Evolutionary conservation across 2,329 filamentous ascomycete genomes (phyloP).

Genomic region (Botrytis byssoidea): DNA sequence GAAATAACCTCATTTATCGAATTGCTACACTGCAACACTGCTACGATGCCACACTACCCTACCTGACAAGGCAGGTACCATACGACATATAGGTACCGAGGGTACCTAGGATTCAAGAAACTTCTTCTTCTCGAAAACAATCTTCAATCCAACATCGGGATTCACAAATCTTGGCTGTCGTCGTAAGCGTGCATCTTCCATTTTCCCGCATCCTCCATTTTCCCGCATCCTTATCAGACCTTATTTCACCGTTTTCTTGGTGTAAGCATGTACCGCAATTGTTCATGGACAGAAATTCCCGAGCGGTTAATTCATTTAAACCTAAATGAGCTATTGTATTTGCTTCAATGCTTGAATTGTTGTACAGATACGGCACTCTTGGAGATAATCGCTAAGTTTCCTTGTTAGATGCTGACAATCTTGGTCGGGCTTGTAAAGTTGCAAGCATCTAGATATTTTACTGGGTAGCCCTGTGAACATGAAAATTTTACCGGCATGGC

Average conservation of each 20-base stretch:
- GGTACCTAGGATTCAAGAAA: background rate
- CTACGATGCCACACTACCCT: background rate
- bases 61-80: background rate
- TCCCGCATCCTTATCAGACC: background rate
- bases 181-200: background rate
- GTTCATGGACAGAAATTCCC: slow-evolving; percentile 1
- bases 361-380: background rate
- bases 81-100: background rate
- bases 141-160: background rate
- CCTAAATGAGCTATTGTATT: background rate
- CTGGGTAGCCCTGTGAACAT: slow-evolving; percentile 4
- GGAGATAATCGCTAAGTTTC: background rate
- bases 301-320: slow-evolving; percentile 16
- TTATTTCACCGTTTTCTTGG: background rate
- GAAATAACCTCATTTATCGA: slow-evolving; percentile 6
- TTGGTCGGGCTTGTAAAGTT: background rate
- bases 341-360: background rate
- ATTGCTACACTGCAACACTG: background rate
- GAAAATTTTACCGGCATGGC: background rate
- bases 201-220: slow-evolving; percentile 2
- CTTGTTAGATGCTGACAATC: background rate
- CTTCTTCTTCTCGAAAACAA: background rate
- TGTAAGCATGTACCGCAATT: background rate
- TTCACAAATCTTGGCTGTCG: background rate
- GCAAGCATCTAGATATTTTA: background rate